Conservation (phyloP, 108 stramenopile species). For the Nitzschia sp. region DNA sequence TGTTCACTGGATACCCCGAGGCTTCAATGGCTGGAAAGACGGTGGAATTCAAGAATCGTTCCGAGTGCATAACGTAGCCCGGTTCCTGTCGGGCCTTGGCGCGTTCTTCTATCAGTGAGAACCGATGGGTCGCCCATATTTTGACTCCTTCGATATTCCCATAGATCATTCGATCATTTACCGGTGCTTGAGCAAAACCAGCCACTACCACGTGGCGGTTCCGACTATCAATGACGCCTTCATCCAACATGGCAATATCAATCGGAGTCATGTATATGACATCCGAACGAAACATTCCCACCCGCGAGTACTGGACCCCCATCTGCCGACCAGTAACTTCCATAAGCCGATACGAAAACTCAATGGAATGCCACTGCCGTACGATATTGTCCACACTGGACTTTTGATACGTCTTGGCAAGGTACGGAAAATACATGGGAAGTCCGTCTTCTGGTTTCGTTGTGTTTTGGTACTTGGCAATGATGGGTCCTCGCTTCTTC, state of each 20-base stretch:
- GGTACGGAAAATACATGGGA: slow-evolving; percentile 12
- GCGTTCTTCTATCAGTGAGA: slow-evolving; percentile 36
- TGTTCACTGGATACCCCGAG: slow-evolving; percentile 4
- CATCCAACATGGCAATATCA: slow-evolving; percentile 5
- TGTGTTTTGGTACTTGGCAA: slow-evolving; percentile 14
- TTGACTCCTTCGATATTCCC: slow-evolving; percentile 37
- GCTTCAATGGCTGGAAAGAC: slow-evolving; percentile 36
- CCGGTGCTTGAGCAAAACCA: slow-evolving; percentile 40
- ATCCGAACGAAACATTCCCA: slow-evolving; percentile 38
- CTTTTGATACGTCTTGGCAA: background rate
- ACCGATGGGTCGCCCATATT: slow-evolving; percentile 55
- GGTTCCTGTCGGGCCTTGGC: slow-evolving; percentile 11
- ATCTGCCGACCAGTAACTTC: background rate
- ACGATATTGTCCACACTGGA: slow-evolving; percentile 22
- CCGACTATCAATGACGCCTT: background rate
- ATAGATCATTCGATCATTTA: slow-evolving; percentile 50
- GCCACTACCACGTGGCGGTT: slow-evolving; percentile 40
- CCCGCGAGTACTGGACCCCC: slow-evolving; percentile 12
- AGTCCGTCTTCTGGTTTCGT: slow-evolving; percentile 6
- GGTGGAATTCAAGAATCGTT: slow-evolving; percentile 33
- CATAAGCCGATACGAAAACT: slow-evolving; percentile 15
- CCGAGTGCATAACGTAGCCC: slow-evolving; percentile 38
- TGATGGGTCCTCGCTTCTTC: slow-evolving; percentile 4
- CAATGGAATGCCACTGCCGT: slow-evolving; percentile 34
- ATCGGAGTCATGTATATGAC: slow-evolving; percentile 35